Conservation (phyloP, 495 filamentous ascomycete species). For the Letharia columbiana region DNA sequence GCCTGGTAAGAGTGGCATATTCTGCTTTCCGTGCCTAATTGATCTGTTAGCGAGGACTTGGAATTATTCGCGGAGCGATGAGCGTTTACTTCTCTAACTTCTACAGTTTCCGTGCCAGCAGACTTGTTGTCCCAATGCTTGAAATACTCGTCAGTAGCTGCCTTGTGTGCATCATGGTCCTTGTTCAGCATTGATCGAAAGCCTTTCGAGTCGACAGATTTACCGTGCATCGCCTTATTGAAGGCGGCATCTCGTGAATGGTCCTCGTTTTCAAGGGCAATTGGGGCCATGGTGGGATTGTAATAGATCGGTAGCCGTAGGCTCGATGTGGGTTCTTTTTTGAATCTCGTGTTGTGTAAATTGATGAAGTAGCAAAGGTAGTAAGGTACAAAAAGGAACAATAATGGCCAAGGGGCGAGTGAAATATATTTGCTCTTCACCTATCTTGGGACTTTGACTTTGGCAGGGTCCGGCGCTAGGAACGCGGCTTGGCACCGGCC, state of each 20-base stretch:
- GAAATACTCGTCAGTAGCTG: slow-evolving; percentile 95
- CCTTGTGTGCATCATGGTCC: slow-evolving; percentile 70
- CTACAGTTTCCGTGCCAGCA: slow-evolving; percentile 69
- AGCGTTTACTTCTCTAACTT: slow-evolving; percentile 59
- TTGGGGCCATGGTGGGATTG: slow-evolving; percentile 51
- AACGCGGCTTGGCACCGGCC: slow-evolving; percentile 3
- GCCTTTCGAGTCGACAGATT: slow-evolving; percentile 59
- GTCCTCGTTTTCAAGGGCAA: slow-evolving; percentile 76
- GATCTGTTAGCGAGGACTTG: slow-evolving; percentile 4
- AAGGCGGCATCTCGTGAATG: slow-evolving; percentile 86
- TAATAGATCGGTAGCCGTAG: too few relatives aligned
- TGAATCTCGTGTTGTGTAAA: not conserved
- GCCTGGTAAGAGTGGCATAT: slow-evolving; percentile 91
- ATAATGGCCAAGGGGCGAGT: not conserved
- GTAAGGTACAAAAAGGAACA: not conserved
- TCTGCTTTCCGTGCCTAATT: slow-evolving; percentile 68
- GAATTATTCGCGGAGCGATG: not conserved
- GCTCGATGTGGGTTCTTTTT: too few relatives aligned
- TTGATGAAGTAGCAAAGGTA: not conserved
- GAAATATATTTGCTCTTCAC: not conserved
- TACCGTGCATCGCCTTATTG: slow-evolving; percentile 85
- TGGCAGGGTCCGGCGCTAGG: not conserved
- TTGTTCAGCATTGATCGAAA: slow-evolving; percentile 80
- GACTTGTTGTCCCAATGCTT: slow-evolving; percentile 98
- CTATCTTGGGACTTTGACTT: not conserved